Evolutionary conservation across 192 early-diverging fungal species (phyloP).

Genomic region (Entomortierella parvispora): DNA sequence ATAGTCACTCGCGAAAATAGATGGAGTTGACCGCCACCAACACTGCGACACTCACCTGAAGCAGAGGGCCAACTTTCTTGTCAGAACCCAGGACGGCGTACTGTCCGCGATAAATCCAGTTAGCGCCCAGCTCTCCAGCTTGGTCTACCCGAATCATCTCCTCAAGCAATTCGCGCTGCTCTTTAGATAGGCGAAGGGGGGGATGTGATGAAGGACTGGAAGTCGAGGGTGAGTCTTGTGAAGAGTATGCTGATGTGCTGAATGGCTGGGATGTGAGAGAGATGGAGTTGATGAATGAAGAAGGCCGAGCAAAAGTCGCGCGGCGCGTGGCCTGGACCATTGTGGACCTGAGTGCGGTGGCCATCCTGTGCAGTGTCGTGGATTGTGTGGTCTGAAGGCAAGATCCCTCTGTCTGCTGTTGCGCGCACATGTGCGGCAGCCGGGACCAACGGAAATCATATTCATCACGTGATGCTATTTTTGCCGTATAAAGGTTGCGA

Average conservation of each 20-base stretch:
- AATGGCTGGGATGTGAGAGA: neutral
- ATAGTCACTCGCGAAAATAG: neutral
- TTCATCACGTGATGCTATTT: too few relatives aligned
- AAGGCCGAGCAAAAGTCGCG: too few relatives aligned
- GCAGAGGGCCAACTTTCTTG: conserved; percentile 71
- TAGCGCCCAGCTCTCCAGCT: conserved; percentile 95
- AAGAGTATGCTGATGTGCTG: neutral
- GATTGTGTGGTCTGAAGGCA: too few relatives aligned
- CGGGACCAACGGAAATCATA: too few relatives aligned
- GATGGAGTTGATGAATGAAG: too few relatives aligned
- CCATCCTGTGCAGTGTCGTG: too few relatives aligned
- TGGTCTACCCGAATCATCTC: conserved; percentile 96
- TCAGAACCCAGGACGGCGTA: conserved; percentile 79
- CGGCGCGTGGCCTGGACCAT: too few relatives aligned
- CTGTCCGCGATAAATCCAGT: conserved; percentile 97
- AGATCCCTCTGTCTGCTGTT: too few relatives aligned
- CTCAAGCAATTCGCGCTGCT: conserved; percentile 69
- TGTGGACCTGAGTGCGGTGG: too few relatives aligned
- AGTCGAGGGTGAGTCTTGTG: conserved; percentile 10
- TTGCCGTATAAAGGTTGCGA: too few relatives aligned
- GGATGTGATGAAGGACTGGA: conserved; percentile 3
- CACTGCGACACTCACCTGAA: conserved; percentile 71
- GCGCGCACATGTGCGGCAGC: too few relatives aligned
- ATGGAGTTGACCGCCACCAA: conserved; percentile 15
- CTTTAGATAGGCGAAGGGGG: conserved; percentile 52